Evolutionary conservation across 2,329 filamentous ascomycete species (phyloP), one percentile per base, ranked within the genome.

Genomic region (Nakataea oryzae): DNA sequence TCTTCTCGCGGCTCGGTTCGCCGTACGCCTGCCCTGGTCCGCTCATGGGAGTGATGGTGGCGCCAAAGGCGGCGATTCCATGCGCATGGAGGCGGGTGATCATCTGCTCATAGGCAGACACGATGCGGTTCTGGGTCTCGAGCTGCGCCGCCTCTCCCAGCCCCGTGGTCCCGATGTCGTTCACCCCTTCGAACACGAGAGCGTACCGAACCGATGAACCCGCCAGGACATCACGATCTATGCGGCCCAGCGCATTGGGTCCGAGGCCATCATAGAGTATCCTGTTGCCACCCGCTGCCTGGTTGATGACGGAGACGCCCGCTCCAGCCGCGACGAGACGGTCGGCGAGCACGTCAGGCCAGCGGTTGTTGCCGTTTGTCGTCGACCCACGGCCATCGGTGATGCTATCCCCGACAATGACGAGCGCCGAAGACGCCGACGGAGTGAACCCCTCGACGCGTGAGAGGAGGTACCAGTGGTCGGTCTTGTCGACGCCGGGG

Each of bases 201-300:
- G 81, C 81, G 67, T 86, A 88, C 66, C 77, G 76, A 2, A 86
- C 80, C 4, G 82, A 82, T 0, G 81, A 76, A 34, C 84, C 81
- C 0, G 80, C 71, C 2, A 89, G 76, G 1, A 87, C 80, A 68
- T 89, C 86, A n/a, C 86, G 79, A 68, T 87, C 81, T 64, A 88
- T 79, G 4, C 86, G 81, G 55, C 78, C 75, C 34, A 87, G 73
- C 0, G 83, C 79, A 47, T 82, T 84, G 3, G 86, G 86, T 0
- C 87, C 86, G 0, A 87, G 76, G 0, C 86, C 83, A 59, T 86
- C 85, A 12, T 74, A 73, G 1, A 89, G 78, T 2, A 89, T 78
- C 0, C 84, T 75, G 71, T 89, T 89, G n/a, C 86, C 87, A 57
- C 86, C 86, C 1, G 86, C 86, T 1, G 86, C 86, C 71, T 88